A percentile compares a stretch with the other conserved stretches of the same genome.
These are phyloP conservation scores for Xerocomus spinulosus DNA, from an alignment of 768 basidiomycete species.

Conservation along the genomic window DNA sequence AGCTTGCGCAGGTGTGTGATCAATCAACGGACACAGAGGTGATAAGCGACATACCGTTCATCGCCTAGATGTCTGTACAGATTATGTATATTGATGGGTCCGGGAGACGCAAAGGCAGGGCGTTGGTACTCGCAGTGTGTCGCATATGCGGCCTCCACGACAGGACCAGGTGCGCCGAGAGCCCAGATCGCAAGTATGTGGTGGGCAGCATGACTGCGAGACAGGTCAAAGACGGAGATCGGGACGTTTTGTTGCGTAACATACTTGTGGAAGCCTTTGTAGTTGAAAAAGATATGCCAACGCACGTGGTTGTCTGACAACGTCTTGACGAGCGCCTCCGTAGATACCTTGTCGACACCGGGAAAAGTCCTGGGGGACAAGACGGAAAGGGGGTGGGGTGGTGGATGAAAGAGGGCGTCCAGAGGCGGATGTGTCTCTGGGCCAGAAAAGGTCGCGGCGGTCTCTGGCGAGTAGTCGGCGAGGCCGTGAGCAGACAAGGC, in stretches of 20 bases:
- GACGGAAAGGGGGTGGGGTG: constrained; percentile 26
- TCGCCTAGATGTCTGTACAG: constrained; percentile 56
- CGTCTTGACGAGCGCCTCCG: constrained; percentile 35
- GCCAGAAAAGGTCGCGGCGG: constrained; percentile 9
- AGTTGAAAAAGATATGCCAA: constrained; percentile 55
- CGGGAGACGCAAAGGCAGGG: constrained; percentile 31
- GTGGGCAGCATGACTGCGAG: constrained; percentile 51
- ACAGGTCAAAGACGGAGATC: constrained; percentile 17
- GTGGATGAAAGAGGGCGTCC: constrained; percentile 20
- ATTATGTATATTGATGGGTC: constrained; percentile 33
- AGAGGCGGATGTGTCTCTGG: constrained; percentile 9
- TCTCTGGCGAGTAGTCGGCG: constrained; percentile 16
- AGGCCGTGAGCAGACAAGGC: constrained; percentile 20
- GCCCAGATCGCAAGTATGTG: constrained; percentile 55
- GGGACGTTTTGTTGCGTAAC: constrained; percentile 1
- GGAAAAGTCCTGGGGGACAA: constrained; percentile 34
- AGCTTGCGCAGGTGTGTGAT: constrained; percentile 34
- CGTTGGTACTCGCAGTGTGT: constrained; percentile 37
- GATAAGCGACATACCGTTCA: constrained; percentile 37
- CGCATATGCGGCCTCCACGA: constrained; percentile 41
- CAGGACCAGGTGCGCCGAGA: constrained; percentile 46
- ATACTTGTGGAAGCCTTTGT: constrained; percentile 31
- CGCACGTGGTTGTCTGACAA: constrained; percentile 49
- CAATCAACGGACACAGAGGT: neutral
- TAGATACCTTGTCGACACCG: constrained; percentile 35